phyloP scores from a whole-genome alignment of 305 asterid genomes.

The Fraxinus platypoda region DNA sequence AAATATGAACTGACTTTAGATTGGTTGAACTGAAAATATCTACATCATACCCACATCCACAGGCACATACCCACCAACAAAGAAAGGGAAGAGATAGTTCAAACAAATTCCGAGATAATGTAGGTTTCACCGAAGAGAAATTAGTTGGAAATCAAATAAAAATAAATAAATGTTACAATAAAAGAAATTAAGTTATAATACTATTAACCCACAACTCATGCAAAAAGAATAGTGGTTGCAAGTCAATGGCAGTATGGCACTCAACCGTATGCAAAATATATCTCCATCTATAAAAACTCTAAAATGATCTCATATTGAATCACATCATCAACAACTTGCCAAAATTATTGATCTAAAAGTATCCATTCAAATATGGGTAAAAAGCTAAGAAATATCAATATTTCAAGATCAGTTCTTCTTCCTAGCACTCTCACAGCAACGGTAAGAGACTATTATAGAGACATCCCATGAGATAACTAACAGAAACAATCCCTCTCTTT shows the following conservation, averaged over 20 bases:
- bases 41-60: not conserved
- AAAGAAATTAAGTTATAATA: not conserved
- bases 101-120: not conserved
- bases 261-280: not conserved
- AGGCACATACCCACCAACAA: not conserved
- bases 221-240: not conserved
- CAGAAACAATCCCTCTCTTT: not conserved
- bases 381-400: not conserved
- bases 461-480: not conserved
- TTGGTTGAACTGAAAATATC: not conserved
- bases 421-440: not conserved
- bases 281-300: not conserved
- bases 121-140: not conserved
- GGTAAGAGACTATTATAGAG: not conserved
- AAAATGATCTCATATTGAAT: not conserved
- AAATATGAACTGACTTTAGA: slow-evolving; percentile 10
- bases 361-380: not conserved
- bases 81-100: not conserved
- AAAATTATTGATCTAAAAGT: not conserved
- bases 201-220: not conserved
- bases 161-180: not conserved
- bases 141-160: not conserved
- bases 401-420: not conserved
- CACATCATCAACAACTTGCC: not conserved
- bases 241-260: not conserved